These are phyloP conservation scores for Pharnaceum exiguum DNA, from an alignment of 148 eudicot genomes.

Conservation along the genomic window DNA sequence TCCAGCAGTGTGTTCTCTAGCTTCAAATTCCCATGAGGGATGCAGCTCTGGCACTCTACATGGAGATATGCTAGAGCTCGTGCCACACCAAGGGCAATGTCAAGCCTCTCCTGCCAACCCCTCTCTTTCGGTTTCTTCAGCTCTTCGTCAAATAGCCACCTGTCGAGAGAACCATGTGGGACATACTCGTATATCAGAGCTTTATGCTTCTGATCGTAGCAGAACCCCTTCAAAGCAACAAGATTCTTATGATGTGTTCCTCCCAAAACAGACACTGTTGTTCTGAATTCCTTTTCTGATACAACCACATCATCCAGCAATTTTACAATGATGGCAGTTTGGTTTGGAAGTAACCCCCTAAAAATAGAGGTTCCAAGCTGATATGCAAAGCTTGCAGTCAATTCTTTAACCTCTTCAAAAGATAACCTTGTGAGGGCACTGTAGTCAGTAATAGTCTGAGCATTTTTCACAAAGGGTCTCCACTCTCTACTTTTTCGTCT, in stretches of 20 bases:
- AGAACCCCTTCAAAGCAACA: conserved; percentile 48
- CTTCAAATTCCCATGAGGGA: conserved; percentile 52
- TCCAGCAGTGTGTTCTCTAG: conserved; percentile 52
- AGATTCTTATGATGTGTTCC: conserved; percentile 54
- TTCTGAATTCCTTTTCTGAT: conserved; percentile 47
- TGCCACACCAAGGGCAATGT: conserved; percentile 53
- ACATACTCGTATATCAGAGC: conserved; percentile 42
- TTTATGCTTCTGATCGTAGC: conserved; percentile 41
- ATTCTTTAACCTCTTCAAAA: conserved; percentile 45
- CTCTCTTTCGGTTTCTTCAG: conserved; percentile 18
- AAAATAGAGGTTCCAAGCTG: conserved; percentile 39
- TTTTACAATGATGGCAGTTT: conserved; percentile 35
- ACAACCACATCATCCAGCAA: conserved; percentile 28
- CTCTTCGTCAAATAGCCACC: conserved; percentile 32
- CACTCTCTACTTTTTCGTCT: conserved; percentile 20
- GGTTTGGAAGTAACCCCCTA: conserved; percentile 41
- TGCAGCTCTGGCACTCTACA: conserved; percentile 49
- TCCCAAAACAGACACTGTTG: conserved; percentile 37
- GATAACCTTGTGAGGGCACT: conserved; percentile 42
- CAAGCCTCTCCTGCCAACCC: conserved; percentile 34
- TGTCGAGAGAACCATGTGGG: conserved; percentile 39
- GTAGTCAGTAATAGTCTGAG: conserved; percentile 34
- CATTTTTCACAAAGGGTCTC: conserved; percentile 38
- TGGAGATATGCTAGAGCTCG: conserved; percentile 51
- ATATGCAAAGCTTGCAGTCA: conserved; percentile 38